Percentiles rank a stretch among this genome's conserved stretches.
Evolutionary conservation across 306 rosid species (phyloP).

Genomic region (Macrotyloma uniflorum): DNA sequence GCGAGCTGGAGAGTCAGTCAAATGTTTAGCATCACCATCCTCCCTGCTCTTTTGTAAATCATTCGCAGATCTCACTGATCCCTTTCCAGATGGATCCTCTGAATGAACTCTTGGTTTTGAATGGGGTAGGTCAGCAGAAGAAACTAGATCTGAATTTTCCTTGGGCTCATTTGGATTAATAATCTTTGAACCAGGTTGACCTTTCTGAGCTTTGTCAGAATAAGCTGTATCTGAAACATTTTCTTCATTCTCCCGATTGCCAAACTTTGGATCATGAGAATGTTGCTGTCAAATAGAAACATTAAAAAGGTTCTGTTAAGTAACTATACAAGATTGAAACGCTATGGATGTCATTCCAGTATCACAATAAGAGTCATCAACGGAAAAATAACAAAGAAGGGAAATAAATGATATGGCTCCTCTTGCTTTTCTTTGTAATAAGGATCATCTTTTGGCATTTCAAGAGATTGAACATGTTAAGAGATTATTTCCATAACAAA

Average conservation of each 20-base stretch:
- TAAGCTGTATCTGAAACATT: conserved; percentile 77
- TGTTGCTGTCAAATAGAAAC: conserved; percentile 58
- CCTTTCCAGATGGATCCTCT: conserved; percentile 40
- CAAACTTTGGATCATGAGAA: conserved; percentile 75
- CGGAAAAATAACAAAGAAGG: not conserved
- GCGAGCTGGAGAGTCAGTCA: conserved; percentile 53
- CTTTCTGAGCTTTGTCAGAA: conserved; percentile 76
- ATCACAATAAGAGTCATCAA: conserved; percentile 19
- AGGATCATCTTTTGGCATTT: conserved; percentile 15
- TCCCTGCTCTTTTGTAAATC: conserved; percentile 63
- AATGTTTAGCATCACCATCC: conserved; percentile 54
- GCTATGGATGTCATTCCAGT: not conserved
- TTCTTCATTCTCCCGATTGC: conserved; percentile 71
- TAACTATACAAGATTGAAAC: not conserved
- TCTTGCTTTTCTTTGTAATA: not conserved
- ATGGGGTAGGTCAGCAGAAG: conserved; percentile 46
- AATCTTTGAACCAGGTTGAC: conserved; percentile 58
- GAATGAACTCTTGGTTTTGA: conserved; percentile 44
- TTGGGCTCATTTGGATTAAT: conserved; percentile 76
- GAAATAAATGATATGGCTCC: not conserved
- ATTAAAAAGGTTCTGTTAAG: not conserved
- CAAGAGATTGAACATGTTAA: not conserved
- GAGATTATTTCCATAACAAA: conserved; percentile 15
- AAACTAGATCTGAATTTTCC: conserved; percentile 50
- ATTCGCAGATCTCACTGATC: conserved; percentile 39